Conservation (phyloP, 169 alveolate genomes). For the Plasmodium fragile region DNA sequence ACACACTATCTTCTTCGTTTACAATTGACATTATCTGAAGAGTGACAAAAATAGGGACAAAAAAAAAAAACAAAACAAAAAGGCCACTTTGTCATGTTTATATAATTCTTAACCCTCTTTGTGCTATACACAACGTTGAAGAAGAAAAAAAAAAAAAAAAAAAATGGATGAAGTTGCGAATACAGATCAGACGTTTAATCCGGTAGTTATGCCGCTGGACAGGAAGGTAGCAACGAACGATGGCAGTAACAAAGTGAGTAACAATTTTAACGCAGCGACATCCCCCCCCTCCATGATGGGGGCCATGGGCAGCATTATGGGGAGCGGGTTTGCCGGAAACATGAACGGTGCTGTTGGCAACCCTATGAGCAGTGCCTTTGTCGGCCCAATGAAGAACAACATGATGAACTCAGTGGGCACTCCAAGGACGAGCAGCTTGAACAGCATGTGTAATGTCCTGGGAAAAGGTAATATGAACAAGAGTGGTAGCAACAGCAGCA, state of each 20-base stretch:
- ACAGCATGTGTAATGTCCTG: not conserved
- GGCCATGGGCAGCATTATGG: not conserved
- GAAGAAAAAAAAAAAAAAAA: slow-evolving; percentile 1
- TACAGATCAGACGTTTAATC: not conserved
- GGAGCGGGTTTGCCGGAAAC: not conserved
- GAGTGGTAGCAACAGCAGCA: not conserved
- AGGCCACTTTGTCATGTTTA: not conserved
- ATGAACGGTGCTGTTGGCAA: not conserved
- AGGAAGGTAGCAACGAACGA: not conserved
- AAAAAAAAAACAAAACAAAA: not conserved
- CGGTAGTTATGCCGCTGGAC: not conserved
- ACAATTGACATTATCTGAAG: not conserved
- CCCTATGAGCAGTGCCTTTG: not conserved
- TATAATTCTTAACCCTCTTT: not conserved
- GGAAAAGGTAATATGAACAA: not conserved
- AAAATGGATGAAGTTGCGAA: slow-evolving; percentile 19
- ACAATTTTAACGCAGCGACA: not conserved
- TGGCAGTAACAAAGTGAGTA: not conserved
- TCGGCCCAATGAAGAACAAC: not conserved
- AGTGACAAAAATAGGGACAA: not conserved
- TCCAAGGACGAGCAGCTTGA: not conserved
- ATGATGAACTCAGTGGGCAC: not conserved
- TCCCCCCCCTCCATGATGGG: not conserved
- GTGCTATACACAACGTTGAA: not conserved
- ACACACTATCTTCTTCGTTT: not conserved